Percentiles rank a stretch among this genome's conserved stretches.
Conservation (phyloP, 352 stramenopile genomes). For the Aphanomyces astaci region DNA sequence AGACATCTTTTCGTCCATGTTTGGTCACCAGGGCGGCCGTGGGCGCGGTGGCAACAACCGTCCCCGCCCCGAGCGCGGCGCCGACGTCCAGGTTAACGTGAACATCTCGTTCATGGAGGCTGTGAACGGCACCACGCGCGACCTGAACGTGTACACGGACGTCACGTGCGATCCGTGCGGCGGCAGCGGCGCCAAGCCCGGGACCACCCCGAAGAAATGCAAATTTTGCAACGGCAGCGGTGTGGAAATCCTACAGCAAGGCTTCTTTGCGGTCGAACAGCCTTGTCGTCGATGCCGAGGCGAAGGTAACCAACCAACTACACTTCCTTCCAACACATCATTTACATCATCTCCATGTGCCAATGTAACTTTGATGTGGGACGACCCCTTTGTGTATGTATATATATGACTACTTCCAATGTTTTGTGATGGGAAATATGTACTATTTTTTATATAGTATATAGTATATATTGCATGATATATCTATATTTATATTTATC, state of each 20-base stretch:
- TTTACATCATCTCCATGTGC: too few relatives aligned
- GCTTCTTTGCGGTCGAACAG: conserved; percentile 85
- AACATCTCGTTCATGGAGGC: conserved; percentile 93
- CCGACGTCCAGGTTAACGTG: conserved; percentile 92
- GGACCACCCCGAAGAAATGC: conserved; percentile 75
- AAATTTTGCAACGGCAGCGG: conserved; percentile 72
- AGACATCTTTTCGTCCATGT: conserved; percentile 85
- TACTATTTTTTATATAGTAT: too few relatives aligned
- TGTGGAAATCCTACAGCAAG: conserved; percentile 81
- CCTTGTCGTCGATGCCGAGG: conserved; percentile 76
- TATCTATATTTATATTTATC: too few relatives aligned
- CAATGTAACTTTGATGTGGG: too few relatives aligned
- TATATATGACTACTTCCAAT: too few relatives aligned
- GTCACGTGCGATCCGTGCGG: conserved; percentile 73
- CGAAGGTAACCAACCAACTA: too few relatives aligned
- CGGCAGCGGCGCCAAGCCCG: conserved; percentile 72
- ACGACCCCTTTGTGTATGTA: too few relatives aligned
- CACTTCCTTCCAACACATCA: too few relatives aligned
- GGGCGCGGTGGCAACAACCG: conserved; percentile 45
- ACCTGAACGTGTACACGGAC: conserved; percentile 76
- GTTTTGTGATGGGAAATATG: too few relatives aligned
- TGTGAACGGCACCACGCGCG: conserved; percentile 86
- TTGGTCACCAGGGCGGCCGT: conserved; percentile 44
- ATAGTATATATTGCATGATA: too few relatives aligned
- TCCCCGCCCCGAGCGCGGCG: conserved; percentile 78